Conservation (phyloP, 1,284 basidiomycete species). For the Cutaneotrichosporon sp. region DNA sequence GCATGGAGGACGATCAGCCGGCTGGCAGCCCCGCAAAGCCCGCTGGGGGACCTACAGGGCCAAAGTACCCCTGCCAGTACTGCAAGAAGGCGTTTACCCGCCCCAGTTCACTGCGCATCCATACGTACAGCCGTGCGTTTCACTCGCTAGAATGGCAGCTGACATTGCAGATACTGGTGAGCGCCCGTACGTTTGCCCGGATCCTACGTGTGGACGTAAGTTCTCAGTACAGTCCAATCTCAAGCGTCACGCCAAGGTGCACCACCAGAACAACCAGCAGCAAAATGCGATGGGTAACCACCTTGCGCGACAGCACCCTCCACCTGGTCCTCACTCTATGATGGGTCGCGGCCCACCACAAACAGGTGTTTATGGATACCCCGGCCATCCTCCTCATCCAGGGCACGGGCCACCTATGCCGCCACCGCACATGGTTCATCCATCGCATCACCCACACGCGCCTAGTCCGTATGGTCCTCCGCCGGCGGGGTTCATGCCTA, state of each 20-base stretch:
- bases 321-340: constrained; percentile 10
- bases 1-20: constrained; percentile 18
- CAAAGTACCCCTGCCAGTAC: constrained; percentile 47
- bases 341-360: constrained; percentile 7
- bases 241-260: constrained; percentile 50
- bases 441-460: constrained; percentile 14
- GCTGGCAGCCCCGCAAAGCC: constrained; percentile 19
- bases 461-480: constrained; percentile 14
- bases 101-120: constrained; percentile 47
- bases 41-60: constrained; percentile 27
- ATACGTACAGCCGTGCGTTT: constrained; percentile 50
- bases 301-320: constrained; percentile 4
- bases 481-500: constrained; percentile 16
- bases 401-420: constrained; percentile 9
- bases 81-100: constrained; percentile 50
- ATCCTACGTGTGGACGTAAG: constrained; percentile 42
- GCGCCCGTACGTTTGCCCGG: constrained; percentile 46
- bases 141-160: neutral
- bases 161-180: constrained; percentile 46
- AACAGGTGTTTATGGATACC: constrained; percentile 12
- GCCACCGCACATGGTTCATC: constrained; percentile 20
- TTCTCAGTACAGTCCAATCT: constrained; percentile 53
- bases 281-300: constrained; percentile 17
- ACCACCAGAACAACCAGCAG: constrained; percentile 33
- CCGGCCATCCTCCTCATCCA: constrained; percentile 4